Evolutionary conservation across 179 eudicot genomes (phyloP).

Genomic region (Carnegiea gigantea): DNA sequence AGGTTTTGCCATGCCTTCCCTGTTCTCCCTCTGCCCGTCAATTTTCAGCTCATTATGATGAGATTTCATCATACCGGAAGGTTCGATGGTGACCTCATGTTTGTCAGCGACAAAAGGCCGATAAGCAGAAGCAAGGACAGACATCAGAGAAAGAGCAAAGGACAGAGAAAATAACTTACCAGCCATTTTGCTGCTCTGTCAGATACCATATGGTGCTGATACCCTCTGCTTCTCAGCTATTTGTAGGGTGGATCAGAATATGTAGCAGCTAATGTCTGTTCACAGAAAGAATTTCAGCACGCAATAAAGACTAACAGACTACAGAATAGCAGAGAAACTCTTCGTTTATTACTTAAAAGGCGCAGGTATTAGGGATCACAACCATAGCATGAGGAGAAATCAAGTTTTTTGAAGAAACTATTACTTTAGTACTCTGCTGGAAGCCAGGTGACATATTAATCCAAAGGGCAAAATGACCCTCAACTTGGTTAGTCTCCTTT

Average conservation of each 20-base stretch:
- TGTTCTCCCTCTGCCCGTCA: background rate
- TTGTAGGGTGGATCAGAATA: constrained; percentile 1
- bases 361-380: background rate
- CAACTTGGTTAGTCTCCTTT: too few relatives aligned
- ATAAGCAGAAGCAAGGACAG: background rate
- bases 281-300: background rate
- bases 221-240: background rate
- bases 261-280: constrained; percentile 2
- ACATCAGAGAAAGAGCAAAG: background rate
- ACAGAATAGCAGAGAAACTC: background rate
- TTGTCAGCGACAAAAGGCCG: background rate
- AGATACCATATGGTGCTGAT: background rate
- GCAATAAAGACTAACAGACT: background rate
- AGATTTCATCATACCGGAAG: background rate
- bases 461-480: background rate
- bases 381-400: background rate
- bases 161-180: background rate
- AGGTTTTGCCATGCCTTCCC: background rate
- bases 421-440: background rate
- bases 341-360: background rate
- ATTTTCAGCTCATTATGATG: background rate
- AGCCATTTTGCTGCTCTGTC: background rate
- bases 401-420: background rate
- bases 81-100: background rate
- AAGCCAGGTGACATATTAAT: background rate